Evolutionary conservation across 202 grass and related monocot species (phyloP).

Genomic region (Zoysia matrella): DNA sequence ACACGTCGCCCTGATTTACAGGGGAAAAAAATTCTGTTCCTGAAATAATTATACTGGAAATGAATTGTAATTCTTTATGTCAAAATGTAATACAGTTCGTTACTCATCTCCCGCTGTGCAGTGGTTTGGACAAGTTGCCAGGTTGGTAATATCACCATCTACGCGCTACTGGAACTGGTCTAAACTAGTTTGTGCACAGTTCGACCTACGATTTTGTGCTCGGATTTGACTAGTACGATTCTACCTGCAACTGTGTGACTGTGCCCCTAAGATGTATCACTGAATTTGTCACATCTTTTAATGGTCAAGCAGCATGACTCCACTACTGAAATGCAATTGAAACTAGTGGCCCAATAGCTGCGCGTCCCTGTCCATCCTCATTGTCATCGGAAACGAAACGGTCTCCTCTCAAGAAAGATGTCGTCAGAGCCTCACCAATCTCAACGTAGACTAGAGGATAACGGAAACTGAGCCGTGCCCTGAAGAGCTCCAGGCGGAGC

Average conservation of each 20-base stretch:
- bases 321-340: background rate
- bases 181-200: background rate
- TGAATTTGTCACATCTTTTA: background rate
- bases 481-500: background rate
- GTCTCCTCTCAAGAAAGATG: background rate
- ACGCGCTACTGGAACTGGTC: slow-evolving; percentile 21
- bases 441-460: slow-evolving; percentile 29
- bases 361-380: slow-evolving; percentile 22
- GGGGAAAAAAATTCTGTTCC: background rate
- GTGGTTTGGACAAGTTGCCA: slow-evolving; percentile 4
- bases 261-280: background rate
- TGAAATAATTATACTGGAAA: background rate
- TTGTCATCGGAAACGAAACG: slow-evolving; percentile 13
- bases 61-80: background rate
- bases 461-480: background rate
- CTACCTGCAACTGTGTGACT: background rate
- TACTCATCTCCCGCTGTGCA: background rate
- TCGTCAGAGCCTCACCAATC: slow-evolving; percentile 39
- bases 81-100: background rate
- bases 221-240: slow-evolving; percentile 8
- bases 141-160: background rate
- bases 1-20: background rate
- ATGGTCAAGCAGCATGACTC: slow-evolving; percentile 3
- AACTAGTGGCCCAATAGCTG: background rate
- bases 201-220: background rate